Conservation (phyloP, 2,329 filamentous ascomycete genomes). For the Pseudocercospora crystallina region DNA sequence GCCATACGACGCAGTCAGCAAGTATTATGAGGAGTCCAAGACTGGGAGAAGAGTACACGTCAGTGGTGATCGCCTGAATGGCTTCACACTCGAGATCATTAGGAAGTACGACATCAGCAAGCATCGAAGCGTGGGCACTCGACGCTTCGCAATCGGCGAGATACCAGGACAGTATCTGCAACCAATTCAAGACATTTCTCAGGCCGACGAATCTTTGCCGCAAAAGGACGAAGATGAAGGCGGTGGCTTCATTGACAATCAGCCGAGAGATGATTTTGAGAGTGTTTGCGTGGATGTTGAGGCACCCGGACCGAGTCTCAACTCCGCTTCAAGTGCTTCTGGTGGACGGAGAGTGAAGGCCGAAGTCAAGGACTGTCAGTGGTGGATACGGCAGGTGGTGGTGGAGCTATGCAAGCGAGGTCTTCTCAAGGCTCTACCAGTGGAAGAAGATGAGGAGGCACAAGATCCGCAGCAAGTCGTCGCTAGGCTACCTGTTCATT, state of each 20-base stretch:
- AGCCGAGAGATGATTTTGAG: constrained; percentile 16
- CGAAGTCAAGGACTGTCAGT: constrained; percentile 22
- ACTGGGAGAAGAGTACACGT: constrained; percentile 19
- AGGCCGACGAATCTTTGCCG: neutral
- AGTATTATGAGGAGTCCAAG: constrained; percentile 5
- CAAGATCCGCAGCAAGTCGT: no score
- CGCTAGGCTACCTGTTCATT: no score
- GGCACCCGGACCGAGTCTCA: constrained; percentile 21
- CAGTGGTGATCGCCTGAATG: constrained; percentile 21
- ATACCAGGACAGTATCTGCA: neutral
- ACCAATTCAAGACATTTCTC: neutral
- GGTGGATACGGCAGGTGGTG: constrained; percentile 20
- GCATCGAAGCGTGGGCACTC: constrained; percentile 10
- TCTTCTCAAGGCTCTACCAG: neutral
- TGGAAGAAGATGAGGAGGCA: no score
- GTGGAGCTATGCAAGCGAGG: neutral
- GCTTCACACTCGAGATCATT: constrained; percentile 19
- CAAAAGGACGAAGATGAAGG: constrained; percentile 21
- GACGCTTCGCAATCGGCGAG: constrained; percentile 7
- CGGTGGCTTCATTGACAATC: constrained; percentile 18
- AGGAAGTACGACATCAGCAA: constrained; percentile 18
- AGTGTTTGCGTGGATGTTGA: constrained; percentile 7
- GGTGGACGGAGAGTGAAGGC: constrained; percentile 3
- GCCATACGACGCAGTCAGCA: neutral
- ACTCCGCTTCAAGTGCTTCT: neutral